A percentile compares a stretch with the other conserved stretches of the same genome.
phyloP scores from a whole-genome alignment of 176 grass and related monocot species.

The Oryza coarctata region DNA sequence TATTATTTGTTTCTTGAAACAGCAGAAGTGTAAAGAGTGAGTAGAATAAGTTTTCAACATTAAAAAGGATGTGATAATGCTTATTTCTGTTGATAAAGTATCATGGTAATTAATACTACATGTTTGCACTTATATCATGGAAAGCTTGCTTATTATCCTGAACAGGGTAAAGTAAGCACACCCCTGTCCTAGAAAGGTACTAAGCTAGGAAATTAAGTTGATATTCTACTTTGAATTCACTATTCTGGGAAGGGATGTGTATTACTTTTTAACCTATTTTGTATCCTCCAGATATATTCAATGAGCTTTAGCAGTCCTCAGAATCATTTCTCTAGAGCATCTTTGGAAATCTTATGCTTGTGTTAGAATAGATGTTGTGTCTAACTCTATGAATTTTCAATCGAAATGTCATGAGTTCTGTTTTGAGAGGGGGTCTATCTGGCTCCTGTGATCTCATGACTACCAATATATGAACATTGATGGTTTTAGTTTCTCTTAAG shows the following conservation, averaged over 20 bases:
- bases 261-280: conserved; percentile 3
- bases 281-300: conserved; percentile 9
- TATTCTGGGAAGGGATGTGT: not conserved
- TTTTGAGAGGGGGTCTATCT: not conserved
- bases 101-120: conserved; percentile 16
- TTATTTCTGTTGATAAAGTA: not conserved
- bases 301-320: not conserved
- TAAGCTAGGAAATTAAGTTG: not conserved
- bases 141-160: conserved; percentile 1
- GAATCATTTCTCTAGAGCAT: not conserved
- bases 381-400: not conserved
- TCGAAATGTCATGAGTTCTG: not conserved
- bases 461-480: not conserved
- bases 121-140: not conserved
- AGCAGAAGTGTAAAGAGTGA: not conserved
- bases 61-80: not conserved
- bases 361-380: conserved; percentile 13
- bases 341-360: conserved; percentile 10
- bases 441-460: not conserved
- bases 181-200: not conserved
- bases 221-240: not conserved
- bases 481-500: not conserved
- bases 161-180: not conserved
- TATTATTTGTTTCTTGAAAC: conserved; percentile 33
- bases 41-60: not conserved